Evolutionary conservation across 768 basidiomycete species (phyloP), one percentile per base, ranked within the genome.

Genomic region (Phanerochaete sordida): DNA sequence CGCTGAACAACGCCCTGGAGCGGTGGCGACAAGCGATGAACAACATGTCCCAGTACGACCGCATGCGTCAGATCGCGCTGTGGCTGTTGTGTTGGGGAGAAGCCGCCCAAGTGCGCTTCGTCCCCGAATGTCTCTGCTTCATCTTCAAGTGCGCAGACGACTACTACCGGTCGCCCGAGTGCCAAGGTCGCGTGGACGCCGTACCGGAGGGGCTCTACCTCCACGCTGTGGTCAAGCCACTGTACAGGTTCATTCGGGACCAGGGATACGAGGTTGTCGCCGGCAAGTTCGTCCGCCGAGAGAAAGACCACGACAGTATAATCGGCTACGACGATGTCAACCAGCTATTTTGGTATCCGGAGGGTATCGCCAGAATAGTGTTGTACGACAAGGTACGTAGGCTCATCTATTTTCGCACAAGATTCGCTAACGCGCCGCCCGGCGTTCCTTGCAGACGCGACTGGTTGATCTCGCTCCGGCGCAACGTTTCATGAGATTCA

Each of bases 131-230:
- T 68, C 77, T 99, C 48, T 98, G 95, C 76, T 99, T 98, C 82
- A 97, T 99, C 75, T 99, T 99, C 89, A 99, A 99, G 76, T 98
- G 97, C 70, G 97, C 97, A 15, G 97, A 99, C 71, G 97, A 99
- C 76, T 99, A 98, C 74, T 99, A 99, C 74, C 95, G 97, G 26
- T 94, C 91, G 3, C 88, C 96, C n/a, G 97, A 98, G 68, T 99
- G 97, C 67, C 97, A 99, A 74, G 91, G 85, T 72, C 80, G 93
- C 47, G 77, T 92, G 46, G 95, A 98, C 56, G 87, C 95, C 0
- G 93, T 98, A 0, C 92, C 93, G 0, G 96, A 98, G 68, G 97
- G 96, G 0, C 77, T 98, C n/a, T 99, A 98, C 73, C 79, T 99
- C 30, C 85, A 89, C 48, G 79, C 91, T 1, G 91, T 98, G 66